Evolutionary conservation across 225 moss, liverwort and hornwort species (phyloP), one percentile per base, ranked within the genome.

Genomic region (Thuidium tamariscinum): DNA sequence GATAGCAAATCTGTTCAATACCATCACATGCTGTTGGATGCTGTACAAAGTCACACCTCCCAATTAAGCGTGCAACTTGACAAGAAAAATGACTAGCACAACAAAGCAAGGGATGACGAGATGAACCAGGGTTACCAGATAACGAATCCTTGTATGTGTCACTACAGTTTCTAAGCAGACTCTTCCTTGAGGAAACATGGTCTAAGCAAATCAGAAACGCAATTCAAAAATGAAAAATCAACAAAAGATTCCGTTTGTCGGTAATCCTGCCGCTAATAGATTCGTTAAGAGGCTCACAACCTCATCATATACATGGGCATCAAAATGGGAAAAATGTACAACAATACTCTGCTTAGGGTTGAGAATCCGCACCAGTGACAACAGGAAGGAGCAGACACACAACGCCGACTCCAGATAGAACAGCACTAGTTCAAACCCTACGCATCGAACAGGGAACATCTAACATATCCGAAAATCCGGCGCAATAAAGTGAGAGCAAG

Each of bases 241-340:
- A 46, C 19, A 48, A 0, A 11, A 48, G 30, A 73, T 3, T 30
- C 4, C 11, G 2, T 7, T 48, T 2, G 0, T 0, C 7, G 19
- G 6, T 18, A 72, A 46, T 18, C 46, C 11, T 2, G 11, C 0
- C 30, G 6, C 72, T 29, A 10, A 0, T 18, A 46, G 2, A 46
- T 72, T 29, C 46, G 12, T 46, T 13, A 3, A 3, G 32, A 46
- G 61, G 32, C 30, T 49, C 36, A 36, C 62, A 48, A 75, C 29
- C 42, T 72, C 10, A 1, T 68, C 65, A 30, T 11, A 18, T 30
- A 17, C 11, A 10, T 1, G 46, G 10, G 30, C 16, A 29, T 42
- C 46, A 30, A 30, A 30, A 46, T 46, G 10, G 72, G 18, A 30
- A 17, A 30, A 11, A 10, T 11, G 18, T 2, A 30, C 18, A 30